A percentile compares a stretch with the other conserved stretches of the same genome.
Evolutionary conservation across 371 early-diverging fungal species (phyloP).

Genomic region (Choanephora cucurbitarum): DNA sequence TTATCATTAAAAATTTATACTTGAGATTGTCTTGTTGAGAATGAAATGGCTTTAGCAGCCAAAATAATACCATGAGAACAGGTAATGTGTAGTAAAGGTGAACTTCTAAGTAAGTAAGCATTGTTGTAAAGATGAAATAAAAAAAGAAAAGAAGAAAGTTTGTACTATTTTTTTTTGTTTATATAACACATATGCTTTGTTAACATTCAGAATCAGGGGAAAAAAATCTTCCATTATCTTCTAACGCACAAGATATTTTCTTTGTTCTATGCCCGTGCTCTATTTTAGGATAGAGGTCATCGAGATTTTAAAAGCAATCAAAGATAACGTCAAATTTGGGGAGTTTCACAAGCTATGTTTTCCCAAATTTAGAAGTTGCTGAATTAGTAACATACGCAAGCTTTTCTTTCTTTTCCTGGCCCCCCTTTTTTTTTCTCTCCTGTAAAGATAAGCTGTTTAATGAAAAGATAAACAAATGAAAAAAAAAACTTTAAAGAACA

Average conservation of each 20-base stretch:
- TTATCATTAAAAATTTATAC: constrained; percentile 37
- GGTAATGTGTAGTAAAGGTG: constrained; percentile 64
- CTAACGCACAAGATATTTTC: neutral
- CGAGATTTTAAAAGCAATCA: neutral
- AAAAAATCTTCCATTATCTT: constrained; percentile 1
- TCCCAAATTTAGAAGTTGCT: neutral
- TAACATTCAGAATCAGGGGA: neutral
- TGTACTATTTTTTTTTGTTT: neutral
- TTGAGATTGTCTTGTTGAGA: constrained; percentile 40
- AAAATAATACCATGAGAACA: constrained; percentile 35
- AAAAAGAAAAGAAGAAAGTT: neutral
- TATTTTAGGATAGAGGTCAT: neutral
- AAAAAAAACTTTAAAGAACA: constrained; percentile 8
- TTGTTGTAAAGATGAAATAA: neutral
- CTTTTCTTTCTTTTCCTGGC: neutral
- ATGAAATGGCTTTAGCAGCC: constrained; percentile 45
- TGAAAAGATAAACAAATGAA: neutral
- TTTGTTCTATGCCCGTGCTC: neutral
- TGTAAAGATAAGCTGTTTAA: neutral
- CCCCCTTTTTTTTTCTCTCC: neutral
- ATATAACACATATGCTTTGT: neutral
- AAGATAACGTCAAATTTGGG: neutral
- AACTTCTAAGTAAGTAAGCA: constrained; percentile 62
- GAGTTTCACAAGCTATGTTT: neutral
- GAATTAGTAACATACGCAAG: neutral